Conservation (phyloP, 1,284 basidiomycete species). For the Leccinum subrobustum region DNA sequence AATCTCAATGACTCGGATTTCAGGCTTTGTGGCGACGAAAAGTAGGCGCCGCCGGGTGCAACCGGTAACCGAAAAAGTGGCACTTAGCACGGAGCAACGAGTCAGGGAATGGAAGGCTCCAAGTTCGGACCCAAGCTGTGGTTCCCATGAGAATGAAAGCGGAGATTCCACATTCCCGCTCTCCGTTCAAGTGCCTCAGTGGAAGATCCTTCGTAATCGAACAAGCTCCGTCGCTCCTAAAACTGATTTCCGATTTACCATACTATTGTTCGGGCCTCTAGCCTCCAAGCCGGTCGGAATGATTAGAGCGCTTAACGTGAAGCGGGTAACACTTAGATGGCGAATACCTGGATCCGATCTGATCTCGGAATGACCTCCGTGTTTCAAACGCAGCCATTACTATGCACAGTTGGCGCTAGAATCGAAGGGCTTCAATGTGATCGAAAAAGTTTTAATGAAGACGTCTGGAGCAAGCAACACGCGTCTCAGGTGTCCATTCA, state of each 20-base stretch:
- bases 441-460: slow-evolving; percentile 2
- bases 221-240: not conserved
- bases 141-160: not conserved
- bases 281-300: not conserved
- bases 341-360: not conserved
- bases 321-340: not conserved
- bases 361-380: slow-evolving; percentile 8
- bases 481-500: not conserved
- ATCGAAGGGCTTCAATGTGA: not conserved
- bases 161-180: slow-evolving; percentile 8
- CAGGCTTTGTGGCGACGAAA: not conserved
- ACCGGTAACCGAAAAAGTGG: not conserved
- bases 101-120: not conserved
- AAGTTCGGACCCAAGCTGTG: not conserved
- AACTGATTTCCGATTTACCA: not conserved
- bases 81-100: not conserved
- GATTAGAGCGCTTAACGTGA: not conserved
- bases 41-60: not conserved
- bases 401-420: not conserved
- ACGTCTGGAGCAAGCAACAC: not conserved
- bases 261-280: not conserved
- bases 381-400: not conserved
- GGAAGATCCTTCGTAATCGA: not conserved
- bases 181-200: slow-evolving; percentile 1
- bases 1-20: not conserved